phyloP scores from a whole-genome alignment of 805 yeast species.

The Wickerhamiella allomyrinae region DNA sequence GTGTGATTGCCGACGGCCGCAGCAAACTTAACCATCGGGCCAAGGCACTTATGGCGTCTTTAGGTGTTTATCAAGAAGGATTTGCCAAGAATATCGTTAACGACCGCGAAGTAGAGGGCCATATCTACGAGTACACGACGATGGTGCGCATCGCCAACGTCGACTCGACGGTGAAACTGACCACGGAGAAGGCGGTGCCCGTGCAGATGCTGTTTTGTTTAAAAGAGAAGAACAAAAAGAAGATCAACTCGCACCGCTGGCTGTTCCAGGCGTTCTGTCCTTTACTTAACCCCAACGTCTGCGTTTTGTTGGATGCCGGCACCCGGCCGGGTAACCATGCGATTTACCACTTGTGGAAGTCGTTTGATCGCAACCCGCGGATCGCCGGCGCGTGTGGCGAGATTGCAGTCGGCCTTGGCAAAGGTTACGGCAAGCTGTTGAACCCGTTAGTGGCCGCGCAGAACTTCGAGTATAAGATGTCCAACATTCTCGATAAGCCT shows the following conservation, averaged over 20 bases:
- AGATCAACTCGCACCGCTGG: constrained; percentile 97
- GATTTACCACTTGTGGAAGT: constrained; percentile 90
- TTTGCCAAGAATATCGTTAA: constrained; percentile 86
- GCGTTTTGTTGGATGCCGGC: constrained; percentile 89
- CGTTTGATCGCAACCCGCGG: constrained; percentile 88
- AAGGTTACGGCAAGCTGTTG: constrained; percentile 60
- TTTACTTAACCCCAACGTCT: constrained; percentile 77
- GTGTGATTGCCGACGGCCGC: constrained; percentile 86
- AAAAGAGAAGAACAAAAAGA: constrained; percentile 83
- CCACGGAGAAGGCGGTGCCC: constrained; percentile 74
- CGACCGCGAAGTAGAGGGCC: constrained; percentile 67
- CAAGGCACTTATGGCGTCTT: constrained; percentile 62
- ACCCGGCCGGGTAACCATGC: constrained; percentile 86
- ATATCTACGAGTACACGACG: constrained; percentile 86
- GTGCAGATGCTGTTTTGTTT: constrained; percentile 87
- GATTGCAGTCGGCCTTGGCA: constrained; percentile 89
- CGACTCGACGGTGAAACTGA: constrained; percentile 48
- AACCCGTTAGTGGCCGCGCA: constrained; percentile 94
- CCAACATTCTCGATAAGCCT: constrained; percentile 92
- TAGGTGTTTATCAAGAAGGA: constrained; percentile 91
- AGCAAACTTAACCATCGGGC: constrained; percentile 67
- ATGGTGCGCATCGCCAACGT: constrained; percentile 71
- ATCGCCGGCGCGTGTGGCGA: constrained; percentile 99
- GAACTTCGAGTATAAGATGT: constrained; percentile 91
- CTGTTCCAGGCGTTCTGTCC: constrained; percentile 91